These are phyloP conservation scores for Osmanthus fragrans DNA, from an alignment of 257 asterid genomes.

Conservation along the genomic window DNA sequence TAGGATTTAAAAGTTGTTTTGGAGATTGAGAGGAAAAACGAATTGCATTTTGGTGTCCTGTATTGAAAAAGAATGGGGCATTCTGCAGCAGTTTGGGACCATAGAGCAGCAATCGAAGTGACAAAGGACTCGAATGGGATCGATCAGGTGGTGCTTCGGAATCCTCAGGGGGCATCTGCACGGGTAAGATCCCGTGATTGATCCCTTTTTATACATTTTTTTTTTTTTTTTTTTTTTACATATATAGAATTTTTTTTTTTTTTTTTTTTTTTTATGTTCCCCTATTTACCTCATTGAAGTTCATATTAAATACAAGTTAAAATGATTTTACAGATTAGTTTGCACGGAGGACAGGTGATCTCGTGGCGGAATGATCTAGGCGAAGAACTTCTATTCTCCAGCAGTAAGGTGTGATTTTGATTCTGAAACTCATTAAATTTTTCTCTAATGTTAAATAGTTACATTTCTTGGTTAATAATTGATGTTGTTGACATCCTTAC, in stretches of 20 bases:
- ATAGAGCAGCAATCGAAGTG: slow-evolving; percentile 57
- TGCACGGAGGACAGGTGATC: slow-evolving; percentile 88
- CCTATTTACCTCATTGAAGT: slow-evolving; percentile 14
- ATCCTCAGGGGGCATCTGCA: slow-evolving; percentile 79
- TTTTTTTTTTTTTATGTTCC: background rate
- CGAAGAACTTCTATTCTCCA: slow-evolving; percentile 86
- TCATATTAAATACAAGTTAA: slow-evolving; percentile 16
- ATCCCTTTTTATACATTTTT: slow-evolving; percentile 9
- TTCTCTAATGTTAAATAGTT: background rate
- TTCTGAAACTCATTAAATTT: background rate
- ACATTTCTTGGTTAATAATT: background rate
- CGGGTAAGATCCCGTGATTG: slow-evolving; percentile 53
- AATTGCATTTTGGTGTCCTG: slow-evolving; percentile 9
- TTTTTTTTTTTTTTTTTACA: background rate
- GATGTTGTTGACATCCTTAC: slow-evolving; percentile 1
- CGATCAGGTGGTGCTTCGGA: slow-evolving; percentile 80
- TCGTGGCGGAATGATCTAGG: slow-evolving; percentile 94
- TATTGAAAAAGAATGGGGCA: slow-evolving; percentile 69
- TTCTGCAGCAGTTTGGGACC: slow-evolving; percentile 77
- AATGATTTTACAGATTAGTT: slow-evolving; percentile 60
- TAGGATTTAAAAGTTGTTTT: slow-evolving; percentile 21
- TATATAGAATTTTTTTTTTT: slow-evolving; percentile 1
- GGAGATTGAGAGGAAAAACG: slow-evolving; percentile 19
- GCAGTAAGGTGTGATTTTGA: slow-evolving; percentile 72
- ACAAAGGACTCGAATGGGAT: slow-evolving; percentile 89